Base-by-base conservation (phyloP, 148 eudicot species). In the Amaranthus palmeri region DNA sequence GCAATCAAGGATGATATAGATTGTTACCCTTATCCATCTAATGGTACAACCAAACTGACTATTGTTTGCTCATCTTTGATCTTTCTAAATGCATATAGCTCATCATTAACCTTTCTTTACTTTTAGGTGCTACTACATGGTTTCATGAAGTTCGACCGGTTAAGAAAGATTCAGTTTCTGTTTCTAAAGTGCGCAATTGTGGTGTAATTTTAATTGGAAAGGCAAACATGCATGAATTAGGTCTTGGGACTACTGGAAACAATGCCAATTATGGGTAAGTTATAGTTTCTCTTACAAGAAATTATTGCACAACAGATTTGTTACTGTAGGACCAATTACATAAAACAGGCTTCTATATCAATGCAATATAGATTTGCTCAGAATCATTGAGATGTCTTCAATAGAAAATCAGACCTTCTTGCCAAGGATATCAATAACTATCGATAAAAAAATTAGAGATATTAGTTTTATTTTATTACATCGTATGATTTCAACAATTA, bases 1-100 rank as follows among this genome's bases (percentile, higher is more conserved):
- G 97, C 99, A n/a, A 88, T 96, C 81, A 96, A 96, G 82, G 99
- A 96, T 80, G 99, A 96, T 78, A 92, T 96, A 77, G 99, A 96
- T 78, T 87, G 91, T 74, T 92, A 78, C 82, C 97, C 99, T 49
- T 74, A 92, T 79, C 96, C 96, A n/a, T 80, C 99, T 10, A 92
- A 85, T 68, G 96, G 99, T 92, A 75, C 61, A 15, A 67, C 45
- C 61, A 4, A 51, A 8, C 17, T 41, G 17, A 9, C 11, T 12
- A 8, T 53, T 68, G 12, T 43, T 63, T 52, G 45, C 46, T 58
- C 36, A 44, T n/a, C 54, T 7, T 76, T 58, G 17, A 44, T n/a
- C 54, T 7, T 76, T 63, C 48, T 15, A 54, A 17, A 54, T 40
- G 61, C 8, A 52, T 70, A 41, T 54, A 41, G 45, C 70, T 61